Percentiles rank a stretch among this genome's conserved stretches.
These are phyloP conservation scores for Fusarium marasasianum DNA, from an alignment of 2,329 filamentous ascomycete genomes.

Conservation along the genomic window DNA sequence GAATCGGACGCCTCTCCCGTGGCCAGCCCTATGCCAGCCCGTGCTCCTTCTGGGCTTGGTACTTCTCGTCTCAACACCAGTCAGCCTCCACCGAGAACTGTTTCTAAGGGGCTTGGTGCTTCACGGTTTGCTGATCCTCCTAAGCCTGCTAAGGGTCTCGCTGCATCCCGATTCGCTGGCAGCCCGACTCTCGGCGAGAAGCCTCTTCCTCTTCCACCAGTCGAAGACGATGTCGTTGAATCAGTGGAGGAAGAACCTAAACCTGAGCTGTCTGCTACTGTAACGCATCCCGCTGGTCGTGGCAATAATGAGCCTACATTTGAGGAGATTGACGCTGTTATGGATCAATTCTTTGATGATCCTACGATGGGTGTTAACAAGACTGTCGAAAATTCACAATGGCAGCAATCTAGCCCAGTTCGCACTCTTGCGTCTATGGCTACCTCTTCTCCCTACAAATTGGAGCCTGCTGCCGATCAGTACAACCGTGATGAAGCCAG, in stretches of 20 bases:
- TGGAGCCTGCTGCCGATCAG: conserved; percentile 59
- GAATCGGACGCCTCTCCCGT: conserved; percentile 38
- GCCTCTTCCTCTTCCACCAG: conserved; percentile 38
- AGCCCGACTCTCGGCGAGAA: conserved; percentile 47
- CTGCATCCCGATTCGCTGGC: conserved; percentile 57
- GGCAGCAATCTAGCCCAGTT: conserved; percentile 45
- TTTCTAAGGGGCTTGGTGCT: conserved; percentile 50
- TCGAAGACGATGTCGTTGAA: conserved; percentile 42
- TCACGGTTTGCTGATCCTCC: conserved; percentile 61
- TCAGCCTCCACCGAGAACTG: conserved; percentile 46
- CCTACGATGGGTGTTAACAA: conserved; percentile 80
- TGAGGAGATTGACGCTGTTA: conserved; percentile 91
- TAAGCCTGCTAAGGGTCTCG: conserved; percentile 53
- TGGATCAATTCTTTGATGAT: conserved; percentile 81
- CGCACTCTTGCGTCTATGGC: conserved; percentile 42
- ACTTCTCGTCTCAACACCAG: conserved; percentile 34
- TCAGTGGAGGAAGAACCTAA: conserved; percentile 44
- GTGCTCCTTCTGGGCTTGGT: conserved; percentile 31
- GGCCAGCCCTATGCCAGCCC: conserved; percentile 29
- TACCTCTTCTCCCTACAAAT: conserved; percentile 62
- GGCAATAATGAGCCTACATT: conserved; percentile 62
- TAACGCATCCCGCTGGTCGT: conserved; percentile 31
- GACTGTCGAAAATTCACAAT: conserved; percentile 57
- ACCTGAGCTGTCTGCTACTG: conserved; percentile 22
- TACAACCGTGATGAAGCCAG: conserved; percentile 77